Evolutionary conservation across 2,329 filamentous ascomycete species (phyloP), one percentile per base, ranked within the genome.

Genomic region (Pseudogymnoascus pannorum): DNA sequence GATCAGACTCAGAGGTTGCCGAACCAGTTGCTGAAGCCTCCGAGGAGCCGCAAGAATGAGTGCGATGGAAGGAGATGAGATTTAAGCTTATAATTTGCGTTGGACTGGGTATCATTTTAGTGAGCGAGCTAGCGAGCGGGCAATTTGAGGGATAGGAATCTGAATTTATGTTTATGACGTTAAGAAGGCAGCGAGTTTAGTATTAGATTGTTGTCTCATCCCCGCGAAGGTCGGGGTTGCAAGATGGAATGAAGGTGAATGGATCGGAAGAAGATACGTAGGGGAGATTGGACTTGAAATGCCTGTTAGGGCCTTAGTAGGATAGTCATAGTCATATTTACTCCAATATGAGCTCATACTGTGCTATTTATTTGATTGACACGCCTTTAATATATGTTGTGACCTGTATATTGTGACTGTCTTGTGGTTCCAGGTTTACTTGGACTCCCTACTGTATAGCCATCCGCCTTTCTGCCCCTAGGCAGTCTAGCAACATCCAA

Each of bases 101-200:
- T 31, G 48, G 12, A 54, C 26, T 31, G 48, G 26, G 16, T 31
- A 18, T 54, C 48, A 54, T 54, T 18, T 31, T 20, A 31, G 48
- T 20, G 48, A 54, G 48, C 48, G 48, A 31, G 24, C 48, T 54
- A 54, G 48, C 48, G 48, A 31, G 48, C 48, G 48, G 48, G 48
- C 48, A 26, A 54, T 51, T 54, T 54, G 24, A 54, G 14, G 24
- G 44, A 54, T 54, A 18, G 44, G 48, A 35, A 31, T 31, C 4
- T 29, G 44, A 31, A 11, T 54, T 54, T 54, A 54, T 54, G 48
- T 54, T 54, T 54, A 54, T 3, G 48, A 54, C 5, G 48, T 54
- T 54, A 54, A 54, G 26, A 54, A 16, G 26, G 48, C 9, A 18
- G 48, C 26, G 48, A 31, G 24, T 54, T 44, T 18, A 14, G 24